Conservation (phyloP, 257 asterid species). For the Solanum lignicaule region DNA sequence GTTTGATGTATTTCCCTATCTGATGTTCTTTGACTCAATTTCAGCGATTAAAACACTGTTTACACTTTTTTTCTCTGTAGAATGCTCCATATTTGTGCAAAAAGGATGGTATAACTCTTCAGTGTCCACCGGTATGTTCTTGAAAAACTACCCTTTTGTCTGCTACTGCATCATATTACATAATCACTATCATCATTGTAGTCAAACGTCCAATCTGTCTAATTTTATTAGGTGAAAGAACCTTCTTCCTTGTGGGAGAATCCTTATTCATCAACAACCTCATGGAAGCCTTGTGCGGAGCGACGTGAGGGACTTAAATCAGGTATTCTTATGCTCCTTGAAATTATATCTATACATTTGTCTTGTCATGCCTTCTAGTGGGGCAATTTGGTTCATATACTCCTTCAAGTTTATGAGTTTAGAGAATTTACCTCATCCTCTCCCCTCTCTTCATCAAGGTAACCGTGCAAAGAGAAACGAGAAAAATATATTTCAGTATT, state of each 20-base stretch:
- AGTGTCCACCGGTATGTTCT: slow-evolving; percentile 74
- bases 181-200: slow-evolving; percentile 1
- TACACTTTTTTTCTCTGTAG: slow-evolving; percentile 26
- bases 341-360: neutral
- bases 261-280: slow-evolving; percentile 90
- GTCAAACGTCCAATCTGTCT: neutral
- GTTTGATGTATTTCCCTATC: neutral
- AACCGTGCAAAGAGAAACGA: neutral
- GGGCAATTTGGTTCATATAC: neutral
- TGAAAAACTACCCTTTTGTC: neutral
- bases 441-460: neutral
- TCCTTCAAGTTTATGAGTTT: neutral
- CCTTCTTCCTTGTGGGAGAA: slow-evolving; percentile 90
- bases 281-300: slow-evolving; percentile 97
- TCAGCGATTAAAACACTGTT: neutral
- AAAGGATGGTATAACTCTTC: slow-evolving; percentile 88
- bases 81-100: slow-evolving; percentile 87
- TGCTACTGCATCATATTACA: neutral
- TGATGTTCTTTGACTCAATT: neutral
- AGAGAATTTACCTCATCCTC: neutral
- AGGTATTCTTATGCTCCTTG: slow-evolving; percentile 28
- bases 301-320: slow-evolving; percentile 57
- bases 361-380: neutral
- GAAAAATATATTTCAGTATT: neutral
- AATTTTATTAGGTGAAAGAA: slow-evolving; percentile 67